These are phyloP conservation scores for Lophiotrema nucula DNA, from an alignment of 495 filamentous ascomycete species.

Conservation along the genomic window DNA sequence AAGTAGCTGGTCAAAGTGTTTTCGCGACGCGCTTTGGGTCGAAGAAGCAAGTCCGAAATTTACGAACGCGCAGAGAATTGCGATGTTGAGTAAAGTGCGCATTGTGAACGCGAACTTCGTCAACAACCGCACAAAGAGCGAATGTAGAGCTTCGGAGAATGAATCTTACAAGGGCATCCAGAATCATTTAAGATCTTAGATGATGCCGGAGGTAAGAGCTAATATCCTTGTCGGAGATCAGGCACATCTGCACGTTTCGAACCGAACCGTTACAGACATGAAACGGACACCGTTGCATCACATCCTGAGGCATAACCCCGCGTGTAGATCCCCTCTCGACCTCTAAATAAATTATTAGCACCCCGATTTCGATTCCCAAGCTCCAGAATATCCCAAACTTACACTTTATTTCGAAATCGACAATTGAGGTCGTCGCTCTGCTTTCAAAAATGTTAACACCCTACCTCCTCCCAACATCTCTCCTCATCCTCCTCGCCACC, in stretches of 20 bases:
- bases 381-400: background rate
- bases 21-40: background rate
- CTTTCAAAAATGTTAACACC: conserved; percentile 5
- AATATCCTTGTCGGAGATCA: conserved; percentile 18
- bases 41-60: too few relatives aligned
- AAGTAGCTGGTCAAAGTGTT: background rate
- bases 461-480: background rate
- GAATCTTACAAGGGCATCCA: too few relatives aligned
- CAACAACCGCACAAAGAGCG: too few relatives aligned
- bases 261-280: too few relatives aligned
- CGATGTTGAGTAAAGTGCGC: too few relatives aligned
- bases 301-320: background rate
- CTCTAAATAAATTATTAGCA: background rate
- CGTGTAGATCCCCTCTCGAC: background rate
- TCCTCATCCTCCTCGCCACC: background rate
- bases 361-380: background rate
- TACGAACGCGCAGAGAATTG: too few relatives aligned
- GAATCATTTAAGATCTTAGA: too few relatives aligned
- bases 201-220: background rate
- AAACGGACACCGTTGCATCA: conserved; percentile 15
- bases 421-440: too few relatives aligned
- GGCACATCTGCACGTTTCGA: conserved; percentile 21
- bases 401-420: too few relatives aligned
- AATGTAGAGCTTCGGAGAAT: too few relatives aligned
- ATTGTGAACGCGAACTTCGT: too few relatives aligned